Evolutionary conservation across 106 monocot genomes (phyloP).

Genomic region (Posidonia australis): DNA sequence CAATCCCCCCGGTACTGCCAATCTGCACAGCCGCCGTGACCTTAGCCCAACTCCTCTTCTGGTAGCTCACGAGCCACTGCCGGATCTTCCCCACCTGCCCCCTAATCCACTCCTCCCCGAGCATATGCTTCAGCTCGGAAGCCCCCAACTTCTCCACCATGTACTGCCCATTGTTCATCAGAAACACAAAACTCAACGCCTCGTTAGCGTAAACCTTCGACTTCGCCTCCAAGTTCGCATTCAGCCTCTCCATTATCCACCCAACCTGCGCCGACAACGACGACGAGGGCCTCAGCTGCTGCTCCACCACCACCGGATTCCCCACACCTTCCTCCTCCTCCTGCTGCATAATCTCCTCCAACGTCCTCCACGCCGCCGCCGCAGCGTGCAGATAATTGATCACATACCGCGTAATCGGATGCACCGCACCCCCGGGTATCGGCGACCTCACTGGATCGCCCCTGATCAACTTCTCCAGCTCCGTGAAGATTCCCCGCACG

Average conservation of each 20-base stretch:
- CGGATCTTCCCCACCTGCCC: conserved; percentile 36
- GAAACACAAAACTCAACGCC: conserved; percentile 44
- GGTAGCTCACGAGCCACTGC: conserved; percentile 51
- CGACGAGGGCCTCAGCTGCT: conserved; percentile 1
- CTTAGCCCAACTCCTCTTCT: conserved; percentile 60
- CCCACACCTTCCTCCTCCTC: conserved; percentile 16
- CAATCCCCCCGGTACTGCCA: conserved; percentile 4
- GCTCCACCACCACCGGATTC: neutral
- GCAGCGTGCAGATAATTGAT: conserved; percentile 12
- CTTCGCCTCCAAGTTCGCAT: conserved; percentile 55
- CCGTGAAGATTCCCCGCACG: neutral
- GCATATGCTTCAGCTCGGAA: conserved; percentile 44
- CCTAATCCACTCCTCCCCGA: conserved; percentile 75
- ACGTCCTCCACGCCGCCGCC: neutral
- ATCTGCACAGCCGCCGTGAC: conserved; percentile 28
- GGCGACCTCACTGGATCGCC: neutral
- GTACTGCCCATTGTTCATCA: conserved; percentile 48
- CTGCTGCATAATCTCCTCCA: conserved; percentile 14
- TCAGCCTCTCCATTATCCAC: conserved; percentile 74
- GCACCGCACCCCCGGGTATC: conserved; percentile 3
- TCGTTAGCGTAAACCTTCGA: conserved; percentile 46
- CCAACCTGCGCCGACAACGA: conserved; percentile 39
- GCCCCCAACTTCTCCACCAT: conserved; percentile 60
- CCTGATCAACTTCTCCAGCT: conserved; percentile 4
- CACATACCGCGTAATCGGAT: conserved; percentile 17